A percentile compares a stretch with the other conserved stretches of the same genome.
Conservation (phyloP, 805 yeast species). For the Spathaspora arborariae region DNA sequence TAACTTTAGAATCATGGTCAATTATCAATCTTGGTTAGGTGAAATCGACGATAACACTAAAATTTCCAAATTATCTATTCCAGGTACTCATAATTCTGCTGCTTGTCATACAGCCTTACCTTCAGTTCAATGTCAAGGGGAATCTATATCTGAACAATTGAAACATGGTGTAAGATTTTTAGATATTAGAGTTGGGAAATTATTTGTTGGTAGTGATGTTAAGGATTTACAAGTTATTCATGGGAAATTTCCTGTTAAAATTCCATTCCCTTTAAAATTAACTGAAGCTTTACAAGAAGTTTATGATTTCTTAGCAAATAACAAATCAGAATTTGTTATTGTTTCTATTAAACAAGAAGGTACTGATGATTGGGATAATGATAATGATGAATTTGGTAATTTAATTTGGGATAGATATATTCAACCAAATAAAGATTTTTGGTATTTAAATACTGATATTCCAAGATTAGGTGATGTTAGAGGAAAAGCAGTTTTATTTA, state of each 20-base stretch:
- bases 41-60: constrained; percentile 48
- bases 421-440: constrained; percentile 44
- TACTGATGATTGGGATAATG: constrained; percentile 58
- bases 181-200: constrained; percentile 62
- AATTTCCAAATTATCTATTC: constrained; percentile 56
- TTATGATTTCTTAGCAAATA: constrained; percentile 49
- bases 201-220: constrained; percentile 47
- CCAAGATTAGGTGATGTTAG: constrained; percentile 61
- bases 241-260: constrained; percentile 70
- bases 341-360: constrained; percentile 77
- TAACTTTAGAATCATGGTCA: constrained; percentile 27
- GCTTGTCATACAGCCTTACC: constrained; percentile 71
- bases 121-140: constrained; percentile 73
- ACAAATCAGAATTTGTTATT: constrained; percentile 58
- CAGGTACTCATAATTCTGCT: constrained; percentile 85
- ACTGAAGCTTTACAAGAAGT: constrained; percentile 52
- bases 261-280: constrained; percentile 54
- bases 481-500: constrained; percentile 62
- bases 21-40: constrained; percentile 50
- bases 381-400: constrained; percentile 61
- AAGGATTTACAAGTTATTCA: constrained; percentile 62
- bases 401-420: constrained; percentile 57
- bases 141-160: constrained; percentile 56
- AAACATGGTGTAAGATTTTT: constrained; percentile 71
- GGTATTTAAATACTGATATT: constrained; percentile 55